Conservation (phyloP, 768 basidiomycete genomes). For the Tulasnella sp. region DNA sequence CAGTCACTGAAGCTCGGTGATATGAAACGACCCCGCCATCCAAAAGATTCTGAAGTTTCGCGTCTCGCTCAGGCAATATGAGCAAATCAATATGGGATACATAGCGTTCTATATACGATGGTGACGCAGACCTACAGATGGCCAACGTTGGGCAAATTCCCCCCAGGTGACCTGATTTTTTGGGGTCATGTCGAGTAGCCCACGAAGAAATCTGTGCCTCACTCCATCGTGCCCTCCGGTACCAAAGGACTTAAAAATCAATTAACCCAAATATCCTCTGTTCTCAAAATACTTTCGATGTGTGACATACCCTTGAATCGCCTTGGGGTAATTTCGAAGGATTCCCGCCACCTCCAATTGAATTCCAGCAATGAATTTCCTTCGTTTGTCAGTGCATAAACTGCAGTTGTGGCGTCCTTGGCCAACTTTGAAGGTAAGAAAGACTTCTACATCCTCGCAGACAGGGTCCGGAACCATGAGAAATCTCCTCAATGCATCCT, state of each 20-base stretch:
- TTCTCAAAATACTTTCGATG: not conserved
- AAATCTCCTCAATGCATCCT: not conserved
- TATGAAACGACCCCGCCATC: too few relatives aligned
- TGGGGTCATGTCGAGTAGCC: too few relatives aligned
- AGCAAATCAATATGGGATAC: too few relatives aligned
- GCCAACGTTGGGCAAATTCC: too few relatives aligned
- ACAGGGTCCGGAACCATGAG: not conserved
- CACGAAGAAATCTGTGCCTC: not conserved
- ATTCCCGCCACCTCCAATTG: not conserved
- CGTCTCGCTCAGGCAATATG: too few relatives aligned
- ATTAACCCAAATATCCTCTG: not conserved
- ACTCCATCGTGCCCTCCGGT: not conserved
- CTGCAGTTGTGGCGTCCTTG: not conserved
- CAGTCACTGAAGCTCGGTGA: too few relatives aligned
- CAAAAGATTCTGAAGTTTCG: too few relatives aligned
- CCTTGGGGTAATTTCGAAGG: not conserved
- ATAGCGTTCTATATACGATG: too few relatives aligned
- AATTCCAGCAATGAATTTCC: not conserved
- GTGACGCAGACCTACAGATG: too few relatives aligned
- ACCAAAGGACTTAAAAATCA: not conserved
- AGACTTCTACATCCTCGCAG: not conserved
- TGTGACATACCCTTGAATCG: not conserved
- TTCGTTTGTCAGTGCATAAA: not conserved
- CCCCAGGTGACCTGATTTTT: too few relatives aligned
- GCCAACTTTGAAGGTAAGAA: not conserved